Evolutionary conservation across 2,329 filamentous ascomycete species (phyloP).

Genomic region (Arthroderma sp.): DNA sequence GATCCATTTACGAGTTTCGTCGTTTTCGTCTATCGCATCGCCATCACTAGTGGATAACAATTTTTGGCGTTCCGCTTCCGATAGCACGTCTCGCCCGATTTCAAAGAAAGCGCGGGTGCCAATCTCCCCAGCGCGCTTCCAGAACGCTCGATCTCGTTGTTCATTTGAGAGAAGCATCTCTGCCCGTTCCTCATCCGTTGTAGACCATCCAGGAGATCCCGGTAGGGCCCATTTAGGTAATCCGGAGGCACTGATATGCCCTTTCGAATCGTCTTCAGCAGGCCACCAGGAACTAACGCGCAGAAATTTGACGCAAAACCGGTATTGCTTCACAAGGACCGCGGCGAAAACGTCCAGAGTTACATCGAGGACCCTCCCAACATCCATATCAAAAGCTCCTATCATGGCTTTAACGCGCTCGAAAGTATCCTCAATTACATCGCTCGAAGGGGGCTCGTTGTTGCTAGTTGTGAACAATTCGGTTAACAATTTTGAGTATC

Average conservation of each 20-base stretch:
- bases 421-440: constrained; percentile 72
- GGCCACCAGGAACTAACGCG: constrained; percentile 97
- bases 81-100: constrained; percentile 58
- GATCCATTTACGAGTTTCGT: constrained; percentile 60
- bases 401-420: constrained; percentile 88
- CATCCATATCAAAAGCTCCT: constrained; percentile 91
- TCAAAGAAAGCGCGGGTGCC: constrained; percentile 83
- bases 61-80: constrained; percentile 43
- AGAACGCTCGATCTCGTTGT: constrained; percentile 62
- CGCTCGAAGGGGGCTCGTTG: constrained; percentile 56
- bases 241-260: constrained; percentile 35
- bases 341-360: constrained; percentile 91
- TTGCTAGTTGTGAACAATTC: constrained; percentile 86
- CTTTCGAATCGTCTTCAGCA: constrained; percentile 43
- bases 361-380: constrained; percentile 85
- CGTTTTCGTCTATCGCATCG: constrained; percentile 33
- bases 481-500: constrained; percentile 89
- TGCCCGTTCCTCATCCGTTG: constrained; percentile 56
- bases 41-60: constrained; percentile 30
- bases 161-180: constrained; percentile 44
- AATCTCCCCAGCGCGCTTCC: constrained; percentile 60
- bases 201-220: constrained; percentile 48
- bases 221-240: constrained; percentile 81
- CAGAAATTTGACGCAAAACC: constrained; percentile 89
- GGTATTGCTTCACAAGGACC: constrained; percentile 79